Conservation (phyloP, 139 green algal genomes). For the Spirogloea muscicola region DNA sequence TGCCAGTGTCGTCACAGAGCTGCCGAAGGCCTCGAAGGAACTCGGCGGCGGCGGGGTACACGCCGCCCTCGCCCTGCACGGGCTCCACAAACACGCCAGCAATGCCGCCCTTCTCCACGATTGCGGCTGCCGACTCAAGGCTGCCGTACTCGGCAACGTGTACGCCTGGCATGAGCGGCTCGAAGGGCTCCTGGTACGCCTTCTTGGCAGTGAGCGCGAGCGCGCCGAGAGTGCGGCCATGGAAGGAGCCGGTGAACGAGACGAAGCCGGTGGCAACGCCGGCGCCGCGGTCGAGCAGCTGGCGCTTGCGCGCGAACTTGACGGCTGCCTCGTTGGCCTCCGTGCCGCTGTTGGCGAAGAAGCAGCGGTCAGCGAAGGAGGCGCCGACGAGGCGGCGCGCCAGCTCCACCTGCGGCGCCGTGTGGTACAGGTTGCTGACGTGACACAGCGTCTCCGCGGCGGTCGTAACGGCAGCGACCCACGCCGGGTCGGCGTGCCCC, state of each 20-base stretch:
- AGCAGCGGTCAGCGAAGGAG: slow-evolving; percentile 91
- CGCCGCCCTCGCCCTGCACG: slow-evolving; percentile 88
- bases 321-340: slow-evolving; percentile 98
- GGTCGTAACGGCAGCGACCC: slow-evolving; percentile 73
- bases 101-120: slow-evolving; percentile 79
- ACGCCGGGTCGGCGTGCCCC: slow-evolving; percentile 79
- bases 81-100: slow-evolving; percentile 96
- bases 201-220: slow-evolving; percentile 92
- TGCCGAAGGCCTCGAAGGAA: slow-evolving; percentile 68
- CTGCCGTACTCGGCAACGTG: slow-evolving; percentile 51
- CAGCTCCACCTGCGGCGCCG: slow-evolving; percentile 73
- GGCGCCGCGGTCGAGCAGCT: slow-evolving; percentile 63
- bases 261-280: slow-evolving; percentile 73
- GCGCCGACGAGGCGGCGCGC: slow-evolving; percentile 80
- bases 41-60: slow-evolving; percentile 61
- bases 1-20: slow-evolving; percentile 88
- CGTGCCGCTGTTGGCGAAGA: slow-evolving; percentile 96
- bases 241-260: slow-evolving; percentile 89
- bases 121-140: slow-evolving; percentile 44
- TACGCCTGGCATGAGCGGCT: slow-evolving; percentile 82
- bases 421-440: slow-evolving; percentile 96
- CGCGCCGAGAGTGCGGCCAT: slow-evolving; percentile 94
- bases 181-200: slow-evolving; percentile 80
- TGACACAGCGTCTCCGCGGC: slow-evolving; percentile 79
- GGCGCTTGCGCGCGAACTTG: slow-evolving; percentile 97